Base-by-base conservation (phyloP, 2,329 filamentous ascomycete genomes). In the Hypoxylon sp. region DNA sequence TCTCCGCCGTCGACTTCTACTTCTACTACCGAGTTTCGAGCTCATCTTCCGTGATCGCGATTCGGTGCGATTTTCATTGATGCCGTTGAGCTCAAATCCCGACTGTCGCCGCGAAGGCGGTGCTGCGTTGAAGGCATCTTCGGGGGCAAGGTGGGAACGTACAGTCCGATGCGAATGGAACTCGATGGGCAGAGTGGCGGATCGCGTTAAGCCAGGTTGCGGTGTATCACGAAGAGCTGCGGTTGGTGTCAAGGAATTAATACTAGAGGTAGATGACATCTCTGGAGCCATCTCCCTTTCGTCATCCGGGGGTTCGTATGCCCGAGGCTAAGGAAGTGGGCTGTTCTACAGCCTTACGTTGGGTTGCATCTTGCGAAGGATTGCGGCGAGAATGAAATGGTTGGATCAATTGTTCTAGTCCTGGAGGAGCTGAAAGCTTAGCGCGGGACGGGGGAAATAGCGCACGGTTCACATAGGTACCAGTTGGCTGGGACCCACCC, bases 91-190 rank as follows among this genome's bases (percentile, higher is more conserved):
- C 43, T 85, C 80, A 74, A 74, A 83, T 36, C 78, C 81, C 60
- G 80, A 82, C 52, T 78, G 81, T 72, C 79, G 84, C 75, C 88
- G 86, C 3, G 89, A 88, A 38, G 90, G 87, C 1, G 90, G 89
- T 14, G 85, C 79, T 13, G 86, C 81, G 75, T 89, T 86, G 80
- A 93, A 93, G 60, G 93, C 93, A 87, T 97, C 93, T 81, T 95
- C 91, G 14, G 93, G 93, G 3, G 93, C 91, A 45, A 97, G 89
- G 69, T 90, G 90, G 55, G 86, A 90, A 30, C 90, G 89, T 73
- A 90, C 87, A 58, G 84, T 79, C 49, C 84, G 83, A 30, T 79
- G 77, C 21, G 76, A 76, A 48, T 74, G 64, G 36, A 72, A 63
- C 21, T 78, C 76, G 46, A 75, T 69, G 11, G 82, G 82, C 4